A percentile compares a stretch with the other conserved stretches of the same genome.
Evolutionary conservation across 2,329 filamentous ascomycete genomes (phyloP).

Genomic region (Rutstroemia sp.): DNA sequence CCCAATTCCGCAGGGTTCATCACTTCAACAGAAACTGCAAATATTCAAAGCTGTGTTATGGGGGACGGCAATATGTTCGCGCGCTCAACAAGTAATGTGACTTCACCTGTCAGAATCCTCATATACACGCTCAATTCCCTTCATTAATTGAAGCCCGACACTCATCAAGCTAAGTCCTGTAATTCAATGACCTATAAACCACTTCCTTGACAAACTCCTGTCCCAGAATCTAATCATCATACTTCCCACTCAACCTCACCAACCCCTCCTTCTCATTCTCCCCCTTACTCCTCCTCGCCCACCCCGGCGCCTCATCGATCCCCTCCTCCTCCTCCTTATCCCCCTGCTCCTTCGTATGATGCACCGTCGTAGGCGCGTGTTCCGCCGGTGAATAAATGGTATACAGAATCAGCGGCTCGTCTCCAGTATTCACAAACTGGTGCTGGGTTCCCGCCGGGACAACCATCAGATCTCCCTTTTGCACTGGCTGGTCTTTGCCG

Average conservation of each 20-base stretch:
- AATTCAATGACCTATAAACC: too few species aligned
- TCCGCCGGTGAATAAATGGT: constrained; percentile 58
- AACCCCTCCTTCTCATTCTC: constrained; percentile 49
- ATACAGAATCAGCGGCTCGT: constrained; percentile 51
- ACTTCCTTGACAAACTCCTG: too few species aligned
- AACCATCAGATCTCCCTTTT: constrained; percentile 37
- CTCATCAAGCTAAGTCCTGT: too few species aligned
- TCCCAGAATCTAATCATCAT: constrained; percentile 2
- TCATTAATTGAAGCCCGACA: too few species aligned
- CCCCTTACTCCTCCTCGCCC: constrained; percentile 48
- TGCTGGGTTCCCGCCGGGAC: constrained; percentile 60
- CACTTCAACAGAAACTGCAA: too few species aligned
- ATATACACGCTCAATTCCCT: too few species aligned
- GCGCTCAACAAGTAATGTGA: too few species aligned
- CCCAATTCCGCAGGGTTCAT: too few species aligned
- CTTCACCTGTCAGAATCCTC: too few species aligned
- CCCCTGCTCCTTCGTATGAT: constrained; percentile 55
- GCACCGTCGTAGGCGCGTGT: constrained; percentile 51
- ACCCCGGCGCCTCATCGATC: constrained; percentile 52
- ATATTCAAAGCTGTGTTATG: too few species aligned
- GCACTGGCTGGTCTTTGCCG: constrained; percentile 45
- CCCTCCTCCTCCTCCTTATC: constrained; percentile 55
- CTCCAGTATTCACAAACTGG: constrained; percentile 56
- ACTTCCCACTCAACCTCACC: constrained; percentile 37
- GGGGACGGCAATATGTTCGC: too few species aligned